Conservation (phyloP, 306 rosid genomes). For the Begonia loranthoides region DNA sequence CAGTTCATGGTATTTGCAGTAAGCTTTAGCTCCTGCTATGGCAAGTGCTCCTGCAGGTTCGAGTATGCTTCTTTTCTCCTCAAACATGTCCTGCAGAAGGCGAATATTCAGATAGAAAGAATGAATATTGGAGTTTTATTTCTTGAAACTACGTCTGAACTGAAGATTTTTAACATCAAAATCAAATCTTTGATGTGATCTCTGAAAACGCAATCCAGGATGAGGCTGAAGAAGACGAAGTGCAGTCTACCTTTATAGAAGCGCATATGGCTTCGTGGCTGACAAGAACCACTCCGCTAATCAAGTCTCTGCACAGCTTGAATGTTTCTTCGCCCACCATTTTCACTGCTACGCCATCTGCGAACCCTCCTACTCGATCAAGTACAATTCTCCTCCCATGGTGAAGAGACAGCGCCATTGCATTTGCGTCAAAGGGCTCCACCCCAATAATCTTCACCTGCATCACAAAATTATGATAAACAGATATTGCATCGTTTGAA, state of each 20-base stretch:
- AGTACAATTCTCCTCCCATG: constrained; percentile 63
- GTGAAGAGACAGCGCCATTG: constrained; percentile 71
- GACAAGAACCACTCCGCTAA: constrained; percentile 75
- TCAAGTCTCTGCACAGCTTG: constrained; percentile 55
- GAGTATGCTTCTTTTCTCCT: constrained; percentile 75
- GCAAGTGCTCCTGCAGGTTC: constrained; percentile 98
- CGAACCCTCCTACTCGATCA: constrained; percentile 79
- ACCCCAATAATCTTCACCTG: constrained; percentile 86
- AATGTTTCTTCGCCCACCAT: constrained; percentile 89
- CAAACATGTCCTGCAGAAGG: constrained; percentile 71
- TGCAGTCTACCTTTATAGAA: constrained; percentile 50
- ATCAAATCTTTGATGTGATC: too few relatives aligned
- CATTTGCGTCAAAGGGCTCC: constrained; percentile 80
- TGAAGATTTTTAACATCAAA: too few relatives aligned
- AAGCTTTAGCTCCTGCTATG: constrained; percentile 91
- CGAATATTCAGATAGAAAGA: constrained; percentile 8
- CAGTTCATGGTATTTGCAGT: constrained; percentile 73
- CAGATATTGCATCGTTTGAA: neutral
- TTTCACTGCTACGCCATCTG: constrained; percentile 89
- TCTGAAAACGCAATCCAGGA: too few relatives aligned
- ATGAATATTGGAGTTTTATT: neutral
- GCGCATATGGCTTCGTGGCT: constrained; percentile 81
- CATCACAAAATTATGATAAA: neutral
- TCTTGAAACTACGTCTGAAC: too few relatives aligned
- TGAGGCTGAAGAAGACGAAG: too few relatives aligned